Percentiles rank a stretch among this genome's conserved stretches.
These are phyloP conservation scores for Batkoa obscura DNA, from an alignment of 371 early-diverging fungal species.

Conservation along the genomic window DNA sequence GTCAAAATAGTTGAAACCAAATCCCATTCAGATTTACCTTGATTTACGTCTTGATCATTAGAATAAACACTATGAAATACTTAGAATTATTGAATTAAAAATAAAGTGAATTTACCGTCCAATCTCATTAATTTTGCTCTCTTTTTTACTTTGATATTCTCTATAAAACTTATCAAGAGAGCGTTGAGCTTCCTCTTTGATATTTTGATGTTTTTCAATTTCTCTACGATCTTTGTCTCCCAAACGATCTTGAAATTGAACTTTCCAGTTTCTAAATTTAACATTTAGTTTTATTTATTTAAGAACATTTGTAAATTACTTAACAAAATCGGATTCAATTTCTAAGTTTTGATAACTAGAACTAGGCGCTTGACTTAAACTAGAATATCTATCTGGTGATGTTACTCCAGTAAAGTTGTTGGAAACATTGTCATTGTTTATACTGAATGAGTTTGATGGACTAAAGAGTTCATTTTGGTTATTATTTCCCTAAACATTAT, in stretches of 20 bases:
- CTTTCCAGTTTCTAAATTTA: background rate
- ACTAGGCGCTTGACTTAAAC: background rate
- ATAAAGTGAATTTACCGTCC: background rate
- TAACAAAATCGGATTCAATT: background rate
- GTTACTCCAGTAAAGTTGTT: background rate
- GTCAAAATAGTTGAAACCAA: background rate
- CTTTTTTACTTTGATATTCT: background rate
- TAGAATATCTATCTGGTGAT: background rate
- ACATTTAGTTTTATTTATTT: background rate
- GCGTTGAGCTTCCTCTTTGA: background rate
- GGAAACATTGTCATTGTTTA: too few relatives aligned
- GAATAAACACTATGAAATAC: background rate
- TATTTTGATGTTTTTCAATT: background rate
- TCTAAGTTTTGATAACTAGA: background rate
- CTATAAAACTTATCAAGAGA: background rate
- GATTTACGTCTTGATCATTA: background rate
- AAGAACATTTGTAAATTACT: background rate
- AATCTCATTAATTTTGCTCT: background rate
- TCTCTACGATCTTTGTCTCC: constrained; percentile 1
- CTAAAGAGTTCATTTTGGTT: too few relatives aligned
- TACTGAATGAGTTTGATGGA: too few relatives aligned
- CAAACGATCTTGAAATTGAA: constrained; percentile 2
- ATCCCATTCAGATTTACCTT: constrained; percentile 1
- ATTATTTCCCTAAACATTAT: too few relatives aligned
- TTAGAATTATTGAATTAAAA: background rate